Percentiles rank a stretch among this genome's conserved stretches.
Conservation (phyloP, 768 basidiomycete genomes). For the Amanita brunnescens region DNA sequence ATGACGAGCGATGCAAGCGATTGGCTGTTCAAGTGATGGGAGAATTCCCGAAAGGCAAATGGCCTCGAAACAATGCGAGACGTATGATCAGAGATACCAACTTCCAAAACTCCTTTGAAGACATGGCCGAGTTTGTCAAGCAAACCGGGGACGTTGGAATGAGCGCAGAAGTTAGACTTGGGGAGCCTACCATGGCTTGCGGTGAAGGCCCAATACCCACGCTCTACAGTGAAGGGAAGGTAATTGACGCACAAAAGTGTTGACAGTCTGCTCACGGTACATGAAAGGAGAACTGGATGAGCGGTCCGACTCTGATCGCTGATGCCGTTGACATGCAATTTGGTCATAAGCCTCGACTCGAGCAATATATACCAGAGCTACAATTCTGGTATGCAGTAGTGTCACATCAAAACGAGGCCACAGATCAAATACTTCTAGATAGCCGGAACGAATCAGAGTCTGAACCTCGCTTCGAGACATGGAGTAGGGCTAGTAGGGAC, state of each 20-base stretch:
- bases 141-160: not conserved
- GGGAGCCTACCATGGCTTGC: not conserved
- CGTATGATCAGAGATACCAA: conserved; percentile 12
- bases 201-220: not conserved
- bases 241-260: not conserved
- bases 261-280: not conserved
- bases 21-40: conserved; percentile 26
- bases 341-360: not conserved
- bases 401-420: not conserved
- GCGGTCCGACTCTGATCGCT: not conserved
- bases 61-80: conserved; percentile 8
- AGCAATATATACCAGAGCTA: conserved; percentile 4
- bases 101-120: not conserved
- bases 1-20: conserved; percentile 26
- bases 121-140: not conserved
- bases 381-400: not conserved
- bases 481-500: not conserved
- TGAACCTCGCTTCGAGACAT: not conserved
- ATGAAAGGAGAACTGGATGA: not conserved
- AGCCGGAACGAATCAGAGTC: not conserved
- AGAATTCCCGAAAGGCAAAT: conserved; percentile 24
- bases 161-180: not conserved
- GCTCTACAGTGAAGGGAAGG: not conserved
- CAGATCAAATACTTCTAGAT: not conserved
- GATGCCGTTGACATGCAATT: not conserved